Base-by-base conservation (phyloP, 345 rosid genomes). In the Erodium maritimum region DNA sequence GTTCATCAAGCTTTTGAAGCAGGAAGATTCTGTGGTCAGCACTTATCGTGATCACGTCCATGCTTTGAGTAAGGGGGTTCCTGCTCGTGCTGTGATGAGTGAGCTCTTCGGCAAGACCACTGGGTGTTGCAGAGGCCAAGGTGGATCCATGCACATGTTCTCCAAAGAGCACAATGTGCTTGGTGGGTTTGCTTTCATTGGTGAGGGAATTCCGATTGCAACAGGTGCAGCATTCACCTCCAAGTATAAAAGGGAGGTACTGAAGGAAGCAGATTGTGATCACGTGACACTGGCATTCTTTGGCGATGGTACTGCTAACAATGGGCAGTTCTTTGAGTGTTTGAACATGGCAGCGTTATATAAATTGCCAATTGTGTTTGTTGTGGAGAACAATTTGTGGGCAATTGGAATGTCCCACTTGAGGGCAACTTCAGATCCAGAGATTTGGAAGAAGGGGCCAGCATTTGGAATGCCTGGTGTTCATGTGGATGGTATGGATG, bases 371-470 rank as follows among this genome's bases (percentile, higher is more conserved):
- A 79, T 74, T 23, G 67, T 81, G 60, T 81, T 81, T 72, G 86
- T 79, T 45, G 86, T 81, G 51, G 86, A 81, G 73, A 81, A 81
- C 67, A 81, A 81, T 53, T 59, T 81, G 81, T 81, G 86, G 86
- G 86, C 86, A 10, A 76, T 81, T 23, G 83, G 86, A 61, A 81
- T 81, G 86, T 76, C 83, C 0, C 86, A 81, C 67, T 42, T 73
- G 73, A 76, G 86, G 69, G 78, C 86, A 42, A 76, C 86, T 23
- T 81, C 86, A 1, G 86, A 81, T 70, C 83, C 86, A 17, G 67
- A 73, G 74, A 82, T 82, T 55, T 79, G 81, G 80, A 79, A 82
- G 76, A 82, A 79, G 63, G 82, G 82, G 21, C 82, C 82, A n/a
- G 84, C 83, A 29, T 29, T 29, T 29, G 37, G 37, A 29, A 29